A percentile compares a stretch with the other conserved stretches of the same genome.
Conservation (phyloP, 2,329 filamentous ascomycete species). For the Emergomyces pasteurianus region DNA sequence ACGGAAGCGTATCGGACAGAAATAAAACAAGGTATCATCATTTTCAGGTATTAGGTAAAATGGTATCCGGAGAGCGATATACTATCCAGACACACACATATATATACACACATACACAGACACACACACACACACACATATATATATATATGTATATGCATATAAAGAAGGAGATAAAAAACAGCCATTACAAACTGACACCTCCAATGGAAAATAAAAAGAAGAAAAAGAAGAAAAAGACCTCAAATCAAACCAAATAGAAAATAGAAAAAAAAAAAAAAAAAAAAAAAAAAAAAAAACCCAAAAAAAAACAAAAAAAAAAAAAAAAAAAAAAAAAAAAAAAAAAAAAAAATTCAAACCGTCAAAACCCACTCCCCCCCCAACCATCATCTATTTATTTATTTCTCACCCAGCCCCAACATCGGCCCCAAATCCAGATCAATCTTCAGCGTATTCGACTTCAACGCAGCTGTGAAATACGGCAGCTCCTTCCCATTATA, state of each 20-base stretch:
- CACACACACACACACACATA: neutral
- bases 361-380: too few relatives aligned
- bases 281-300: neutral
- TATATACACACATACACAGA: neutral
- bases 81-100: too few relatives aligned
- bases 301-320: too few relatives aligned
- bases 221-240: conserved; percentile 2
- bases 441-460: conserved; percentile 34
- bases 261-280: neutral
- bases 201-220: too few relatives aligned
- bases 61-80: neutral
- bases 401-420: neutral
- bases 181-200: too few relatives aligned
- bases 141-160: neutral
- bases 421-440: conserved; percentile 30
- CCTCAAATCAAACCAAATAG: neutral
- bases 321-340: too few relatives aligned
- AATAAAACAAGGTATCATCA: neutral
- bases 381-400: too few relatives aligned
- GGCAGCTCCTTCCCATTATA: conserved; percentile 38
- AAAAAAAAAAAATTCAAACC: too few relatives aligned
- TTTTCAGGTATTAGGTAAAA: neutral
- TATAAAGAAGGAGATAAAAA: too few relatives aligned
- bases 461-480: conserved; percentile 44
- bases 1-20: neutral